These are phyloP conservation scores for Solanum aculeatissimum DNA, from an alignment of 305 asterid genomes.

Conservation along the genomic window DNA sequence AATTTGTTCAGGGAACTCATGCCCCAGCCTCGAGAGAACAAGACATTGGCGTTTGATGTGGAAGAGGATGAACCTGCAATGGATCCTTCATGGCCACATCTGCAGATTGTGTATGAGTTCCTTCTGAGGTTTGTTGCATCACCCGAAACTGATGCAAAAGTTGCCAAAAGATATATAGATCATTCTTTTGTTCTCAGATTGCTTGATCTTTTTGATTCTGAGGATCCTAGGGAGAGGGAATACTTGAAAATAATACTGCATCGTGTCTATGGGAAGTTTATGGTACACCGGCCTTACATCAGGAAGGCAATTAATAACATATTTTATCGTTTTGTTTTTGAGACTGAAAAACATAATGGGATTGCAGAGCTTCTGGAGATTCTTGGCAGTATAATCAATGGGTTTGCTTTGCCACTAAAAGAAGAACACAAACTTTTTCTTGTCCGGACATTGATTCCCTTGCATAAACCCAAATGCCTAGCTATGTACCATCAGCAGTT, in stretches of 20 bases:
- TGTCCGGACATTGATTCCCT: slow-evolving; percentile 56
- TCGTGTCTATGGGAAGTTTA: slow-evolving; percentile 75
- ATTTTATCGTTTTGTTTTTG: slow-evolving; percentile 59
- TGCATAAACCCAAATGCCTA: slow-evolving; percentile 74
- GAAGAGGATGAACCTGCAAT: slow-evolving; percentile 83
- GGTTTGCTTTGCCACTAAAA: slow-evolving; percentile 74
- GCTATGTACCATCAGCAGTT: slow-evolving; percentile 82
- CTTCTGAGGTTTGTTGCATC: slow-evolving; percentile 63
- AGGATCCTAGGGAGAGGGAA: slow-evolving; percentile 81
- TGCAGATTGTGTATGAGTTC: slow-evolving; percentile 72
- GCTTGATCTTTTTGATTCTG: slow-evolving; percentile 77
- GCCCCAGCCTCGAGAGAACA: slow-evolving; percentile 72
- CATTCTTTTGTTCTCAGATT: slow-evolving; percentile 64
- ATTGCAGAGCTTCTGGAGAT: slow-evolving; percentile 72
- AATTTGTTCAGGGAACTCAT: slow-evolving; percentile 62
- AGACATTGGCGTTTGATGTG: slow-evolving; percentile 48
- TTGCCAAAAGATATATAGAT: slow-evolving; percentile 52
- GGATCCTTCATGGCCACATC: slow-evolving; percentile 86
- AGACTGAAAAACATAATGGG: slow-evolving; percentile 74
- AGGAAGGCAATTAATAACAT: slow-evolving; percentile 71
- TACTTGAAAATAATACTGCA: slow-evolving; percentile 70
- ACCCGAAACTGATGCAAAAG: slow-evolving; percentile 65
- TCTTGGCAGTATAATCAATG: slow-evolving; percentile 72
- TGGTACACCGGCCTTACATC: slow-evolving; percentile 80
- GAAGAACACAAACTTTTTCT: slow-evolving; percentile 81